Evolutionary conservation across 306 rosid genomes (phyloP).

Genomic region (Vachellia collinsii): DNA sequence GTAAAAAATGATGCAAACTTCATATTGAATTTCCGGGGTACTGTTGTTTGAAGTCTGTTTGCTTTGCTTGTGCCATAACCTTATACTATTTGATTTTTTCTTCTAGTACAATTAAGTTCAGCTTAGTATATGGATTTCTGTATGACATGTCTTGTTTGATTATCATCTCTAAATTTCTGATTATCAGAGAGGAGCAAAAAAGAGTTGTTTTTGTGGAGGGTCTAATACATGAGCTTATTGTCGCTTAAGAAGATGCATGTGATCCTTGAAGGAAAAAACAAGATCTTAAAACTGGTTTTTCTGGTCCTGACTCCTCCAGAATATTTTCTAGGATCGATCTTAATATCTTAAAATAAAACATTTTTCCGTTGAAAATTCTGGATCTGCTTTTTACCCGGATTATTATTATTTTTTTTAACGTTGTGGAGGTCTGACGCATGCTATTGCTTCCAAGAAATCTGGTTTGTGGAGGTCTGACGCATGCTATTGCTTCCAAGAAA

Average conservation of each 20-base stretch:
- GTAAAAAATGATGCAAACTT: slow-evolving; percentile 38
- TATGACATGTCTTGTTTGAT: not conserved
- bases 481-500: not conserved
- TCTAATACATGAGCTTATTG: not conserved
- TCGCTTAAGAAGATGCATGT: not conserved
- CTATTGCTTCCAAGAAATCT: too few relatives aligned
- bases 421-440: too few relatives aligned
- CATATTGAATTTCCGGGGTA: not conserved
- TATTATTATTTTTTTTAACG: not conserved
- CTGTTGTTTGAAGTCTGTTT: not conserved
- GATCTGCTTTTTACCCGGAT: not conserved
- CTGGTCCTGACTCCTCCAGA: not conserved
- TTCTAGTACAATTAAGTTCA: not conserved
- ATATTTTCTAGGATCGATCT: not conserved
- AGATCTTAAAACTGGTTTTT: not conserved
- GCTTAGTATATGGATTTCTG: not conserved
- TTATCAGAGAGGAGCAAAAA: not conserved
- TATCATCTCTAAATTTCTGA: not conserved
- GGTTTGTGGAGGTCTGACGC: too few relatives aligned
- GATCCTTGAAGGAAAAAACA: not conserved
- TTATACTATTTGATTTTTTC: not conserved
- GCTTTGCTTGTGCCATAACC: slow-evolving; percentile 10
- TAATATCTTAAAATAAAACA: not conserved
- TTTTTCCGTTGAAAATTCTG: not conserved
- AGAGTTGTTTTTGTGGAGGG: not conserved